Evolutionary conservation across 306 rosid species (phyloP), one percentile per base, ranked within the genome.

Genomic region (Carpinus viminea): DNA sequence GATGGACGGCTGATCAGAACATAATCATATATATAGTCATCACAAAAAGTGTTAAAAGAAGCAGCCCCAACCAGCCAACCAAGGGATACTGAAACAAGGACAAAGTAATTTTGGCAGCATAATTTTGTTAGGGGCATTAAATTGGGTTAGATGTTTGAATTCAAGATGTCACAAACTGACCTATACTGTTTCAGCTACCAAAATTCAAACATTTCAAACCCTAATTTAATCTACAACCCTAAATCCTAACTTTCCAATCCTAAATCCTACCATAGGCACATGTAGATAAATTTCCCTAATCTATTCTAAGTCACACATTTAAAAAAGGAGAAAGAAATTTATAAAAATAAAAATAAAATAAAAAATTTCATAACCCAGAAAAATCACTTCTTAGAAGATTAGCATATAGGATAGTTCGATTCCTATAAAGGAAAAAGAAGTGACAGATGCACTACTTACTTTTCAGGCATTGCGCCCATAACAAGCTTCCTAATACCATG

Each of bases 401-500:
- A 66, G 24, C 43, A 6, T 15, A 64, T 64, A 34, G 21, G 16
- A 36, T 45, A 8, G 50, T 18, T 52, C 26, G 12, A 65, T 45
- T 77, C 76, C 47, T 36, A 52, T 13, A 20, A 62, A 74, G 65
- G 82, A 79, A 21, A 75, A 57, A 57, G 24, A 48, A 45, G 45
- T 48, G 45, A 65, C 68, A 52, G 73, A 78, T 50, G 57, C 43
- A 81, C 57, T 68, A 84, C 96, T 90, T 88, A 90, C 98, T 86
- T 87, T 76, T 86, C 91, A 3, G 90, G 84, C 34, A 69, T 81
- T 11, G 90, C 86, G 79, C 98, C 98, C 85, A 93, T 90, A 46
- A 90, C 94, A 80, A 93, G 96, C 88, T 90, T 93, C 80, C 80
- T 84, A 83, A 93, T 85, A 43, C 81, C 87, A 78, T 88, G 76